A percentile compares a stretch with the other conserved stretches of the same genome.
These are phyloP conservation scores for Microthlaspi erraticum DNA, from an alignment of 345 rosid species.

Conservation along the genomic window DNA sequence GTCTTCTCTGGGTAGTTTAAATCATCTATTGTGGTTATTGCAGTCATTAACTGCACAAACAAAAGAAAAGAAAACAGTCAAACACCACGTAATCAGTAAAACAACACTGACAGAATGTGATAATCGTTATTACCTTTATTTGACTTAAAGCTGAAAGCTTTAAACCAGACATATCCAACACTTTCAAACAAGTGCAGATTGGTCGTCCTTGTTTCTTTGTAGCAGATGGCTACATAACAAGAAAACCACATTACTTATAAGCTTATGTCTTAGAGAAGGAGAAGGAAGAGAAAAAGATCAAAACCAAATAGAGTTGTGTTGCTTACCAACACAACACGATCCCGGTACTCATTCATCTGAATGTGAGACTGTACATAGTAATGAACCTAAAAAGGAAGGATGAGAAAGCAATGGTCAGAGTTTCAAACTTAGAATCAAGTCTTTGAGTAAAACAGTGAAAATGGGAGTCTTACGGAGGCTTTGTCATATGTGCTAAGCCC, in stretches of 20 bases:
- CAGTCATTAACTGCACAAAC: constrained; percentile 73
- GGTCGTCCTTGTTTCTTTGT: constrained; percentile 68
- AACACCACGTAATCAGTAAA: not conserved
- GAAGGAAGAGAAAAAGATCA: not conserved
- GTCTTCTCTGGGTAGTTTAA: constrained; percentile 97
- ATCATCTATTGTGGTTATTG: constrained; percentile 83
- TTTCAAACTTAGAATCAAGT: constrained; percentile 23
- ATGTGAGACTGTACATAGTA: constrained; percentile 95
- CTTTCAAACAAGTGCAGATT: constrained; percentile 76
- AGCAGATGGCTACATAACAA: constrained; percentile 67
- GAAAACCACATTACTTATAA: not conserved
- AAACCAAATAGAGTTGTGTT: not conserved
- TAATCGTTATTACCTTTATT: constrained; percentile 83
- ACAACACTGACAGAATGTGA: constrained; percentile 26
- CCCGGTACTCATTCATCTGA: constrained; percentile 97
- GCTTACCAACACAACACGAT: constrained; percentile 85
- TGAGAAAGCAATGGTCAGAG: constrained; percentile 21
- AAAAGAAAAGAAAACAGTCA: no score
- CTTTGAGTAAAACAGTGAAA: not conserved
- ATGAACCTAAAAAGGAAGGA: constrained; percentile 61
- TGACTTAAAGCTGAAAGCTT: constrained; percentile 89
- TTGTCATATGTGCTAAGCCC: constrained; percentile 94
- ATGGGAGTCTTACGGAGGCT: constrained; percentile 77
- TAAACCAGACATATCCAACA: constrained; percentile 97
- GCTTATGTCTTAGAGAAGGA: not conserved